These are phyloP conservation scores for Calocybe indica DNA, from an alignment of 768 basidiomycete genomes.

Conservation along the genomic window DNA sequence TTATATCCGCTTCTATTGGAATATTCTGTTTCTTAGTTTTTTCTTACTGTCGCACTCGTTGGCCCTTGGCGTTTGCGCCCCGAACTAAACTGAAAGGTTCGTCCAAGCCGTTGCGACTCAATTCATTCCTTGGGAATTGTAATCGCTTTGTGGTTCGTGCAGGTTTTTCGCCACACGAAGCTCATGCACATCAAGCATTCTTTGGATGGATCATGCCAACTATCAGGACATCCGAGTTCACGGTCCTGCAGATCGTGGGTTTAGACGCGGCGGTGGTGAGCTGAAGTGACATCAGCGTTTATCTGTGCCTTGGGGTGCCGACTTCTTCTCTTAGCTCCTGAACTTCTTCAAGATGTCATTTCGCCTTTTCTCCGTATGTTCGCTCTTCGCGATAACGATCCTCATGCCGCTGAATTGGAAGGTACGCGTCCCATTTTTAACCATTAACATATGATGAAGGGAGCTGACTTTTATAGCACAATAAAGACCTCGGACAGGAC, in stretches of 20 bases:
- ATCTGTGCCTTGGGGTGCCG: not conserved
- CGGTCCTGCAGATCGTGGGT: conserved; percentile 93
- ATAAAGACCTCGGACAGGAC: conserved; percentile 58
- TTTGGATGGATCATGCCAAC: conserved; percentile 98
- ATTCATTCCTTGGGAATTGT: not conserved
- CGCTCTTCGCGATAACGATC: conserved; percentile 73
- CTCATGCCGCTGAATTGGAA: conserved; percentile 95
- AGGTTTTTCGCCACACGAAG: conserved; percentile 94
- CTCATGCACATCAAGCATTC: conserved; percentile 79
- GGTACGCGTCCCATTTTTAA: conserved; percentile 40
- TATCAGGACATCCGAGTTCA: conserved; percentile 83
- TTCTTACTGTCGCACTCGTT: conserved; percentile 81
- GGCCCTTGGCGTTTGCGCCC: conserved; percentile 88
- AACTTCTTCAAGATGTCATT: conserved; percentile 96
- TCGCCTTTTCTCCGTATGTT: conserved; percentile 83
- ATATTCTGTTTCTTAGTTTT: conserved; percentile 79
- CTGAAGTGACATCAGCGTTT: conserved; percentile 6
- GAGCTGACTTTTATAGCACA: conserved; percentile 42
- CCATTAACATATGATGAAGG: not conserved
- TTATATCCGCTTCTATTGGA: conserved; percentile 74
- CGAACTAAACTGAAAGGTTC: conserved; percentile 91
- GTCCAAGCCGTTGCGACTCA: conserved; percentile 4
- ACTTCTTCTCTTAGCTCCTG: conserved; percentile 51
- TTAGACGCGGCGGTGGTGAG: conserved; percentile 93
- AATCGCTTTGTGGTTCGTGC: not conserved